These are phyloP conservation scores for Moricandia arvensis DNA, from an alignment of 345 rosid species.

Conservation along the genomic window DNA sequence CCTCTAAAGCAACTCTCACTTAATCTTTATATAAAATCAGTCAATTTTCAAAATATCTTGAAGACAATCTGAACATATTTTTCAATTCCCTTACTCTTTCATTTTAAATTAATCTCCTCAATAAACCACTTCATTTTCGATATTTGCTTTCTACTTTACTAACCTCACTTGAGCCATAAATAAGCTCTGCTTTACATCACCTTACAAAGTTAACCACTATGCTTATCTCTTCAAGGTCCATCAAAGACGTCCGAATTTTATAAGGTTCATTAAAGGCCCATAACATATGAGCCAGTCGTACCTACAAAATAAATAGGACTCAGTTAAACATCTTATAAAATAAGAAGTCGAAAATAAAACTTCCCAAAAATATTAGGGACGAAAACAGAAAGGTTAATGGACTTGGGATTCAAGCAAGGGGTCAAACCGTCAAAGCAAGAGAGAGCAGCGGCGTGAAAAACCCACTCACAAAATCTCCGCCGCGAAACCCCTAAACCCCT, in stretches of 20 bases:
- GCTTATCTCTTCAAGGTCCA: not conserved
- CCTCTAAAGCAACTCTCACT: not conserved
- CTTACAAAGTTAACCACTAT: not conserved
- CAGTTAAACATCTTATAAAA: not conserved
- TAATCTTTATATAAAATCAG: not conserved
- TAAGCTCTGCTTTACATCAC: not conserved
- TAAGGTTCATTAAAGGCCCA: conserved; percentile 2
- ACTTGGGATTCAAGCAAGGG: conserved; percentile 35
- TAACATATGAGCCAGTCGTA: not conserved
- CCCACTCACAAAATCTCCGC: conserved; percentile 20
- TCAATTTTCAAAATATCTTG: not conserved
- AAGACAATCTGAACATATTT: not conserved
- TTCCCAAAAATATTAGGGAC: not conserved
- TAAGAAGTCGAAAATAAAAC: not conserved
- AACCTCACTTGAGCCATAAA: not conserved
- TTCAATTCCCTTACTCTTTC: not conserved
- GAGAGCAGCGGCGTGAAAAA: conserved; percentile 24
- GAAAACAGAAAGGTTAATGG: conserved; percentile 14
- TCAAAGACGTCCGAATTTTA: not conserved
- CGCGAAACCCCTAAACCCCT: conserved; percentile 36
- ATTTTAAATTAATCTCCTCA: not conserved
- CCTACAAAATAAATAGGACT: not conserved
- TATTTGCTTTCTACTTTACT: not conserved
- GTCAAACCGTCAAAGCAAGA: conserved; percentile 35
- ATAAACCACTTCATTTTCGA: not conserved